Base-by-base conservation (phyloP, 495 filamentous ascomycete species). In the Aspergillus diversus region DNA sequence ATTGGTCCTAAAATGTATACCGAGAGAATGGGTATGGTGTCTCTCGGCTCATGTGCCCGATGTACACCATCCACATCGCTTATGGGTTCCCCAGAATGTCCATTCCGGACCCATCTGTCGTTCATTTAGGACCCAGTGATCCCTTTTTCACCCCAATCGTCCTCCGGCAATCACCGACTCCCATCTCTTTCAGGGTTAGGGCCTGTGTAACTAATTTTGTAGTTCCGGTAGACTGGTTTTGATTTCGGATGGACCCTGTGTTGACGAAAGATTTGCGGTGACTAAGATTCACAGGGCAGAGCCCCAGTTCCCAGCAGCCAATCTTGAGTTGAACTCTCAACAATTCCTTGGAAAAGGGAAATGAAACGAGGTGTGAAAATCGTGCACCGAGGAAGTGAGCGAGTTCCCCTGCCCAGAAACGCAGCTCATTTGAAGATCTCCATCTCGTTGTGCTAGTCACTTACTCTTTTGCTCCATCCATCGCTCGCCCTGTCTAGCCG, bases 41-140 rank as follows among this genome's bases (percentile, higher is more conserved):
- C 50, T 59, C 42, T 63, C 63, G 63, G 63, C 46, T 66, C 63
- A 58, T 67, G 57, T 56, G 64, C 57, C 65, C 59, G 60, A 58
- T 53, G 57, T 51, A 57, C 51, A 55, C 57, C 61, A 57, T 57
- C 37, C 55, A 42, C 37, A 55, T 55, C 59, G 43, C 33, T 66
- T 60, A 67, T 63, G 63, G 42, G 33, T 63, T 63, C 63, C 63
- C 65, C 60, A 67, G 63, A 67, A 56, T 63, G 60, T 34, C 42
- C 63, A 51, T 67, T 54, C 64, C 51, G 62, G 56, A 64, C 55
- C 52, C 58, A 59, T 50, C 60, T 33, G 32, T 55, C 35, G 42
- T 31, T 21, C 35, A 56, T 39, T 35, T 17, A 5, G 15, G 21
- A 51, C 27, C 47, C 33, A 15, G 33, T 35, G 39, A 49, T 51